Evolutionary conservation across 192 early-diverging fungal genomes (phyloP), one percentile per base, ranked within the genome.

Genomic region (Coemansia sp.): DNA sequence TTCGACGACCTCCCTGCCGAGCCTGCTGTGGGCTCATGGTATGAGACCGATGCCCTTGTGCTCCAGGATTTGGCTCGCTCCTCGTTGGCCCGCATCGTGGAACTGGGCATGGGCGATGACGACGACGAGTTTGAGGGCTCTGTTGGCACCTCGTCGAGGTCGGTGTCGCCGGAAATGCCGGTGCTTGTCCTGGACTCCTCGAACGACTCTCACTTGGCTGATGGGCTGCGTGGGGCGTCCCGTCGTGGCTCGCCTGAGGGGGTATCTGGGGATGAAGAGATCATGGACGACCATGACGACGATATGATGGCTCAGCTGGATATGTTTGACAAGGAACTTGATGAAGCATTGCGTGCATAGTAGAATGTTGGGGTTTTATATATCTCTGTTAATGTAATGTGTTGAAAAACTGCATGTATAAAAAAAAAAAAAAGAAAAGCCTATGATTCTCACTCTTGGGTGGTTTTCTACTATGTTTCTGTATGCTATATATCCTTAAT

Each of bases 301-400:
- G 79, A 71, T 34, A 41, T 82, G 17, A 34, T 82, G 48, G 79
- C 74, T 0, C 70, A 82, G 71, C 63, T 82, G 50, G 79, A 82
- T 44, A 67, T 77, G 66, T 82, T 82, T 66, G 79, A 82, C 72
- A 46, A 35, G 34, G 79, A 77, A 59, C 68, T 82, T 14, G 79
- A 82, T n/a, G 74, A 68, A 11, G 74, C 68, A 3, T 53, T 82
- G 35, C 36, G 39, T 24, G 59, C 59, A 1, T 56, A 56, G 16
- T 16, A 34, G 0, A 16, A 41, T 39, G 14, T 16, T 41, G 0
- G 37, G 8, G 10, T 6, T 41, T 16, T 41, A 16, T 14, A 16
- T 37, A 2, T 1, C 14, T 41, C 24, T 27, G 24, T 27, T 27
- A 27, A 27, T 27, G 24, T 27, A 27, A 27, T 27, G 24, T 27